Evolutionary conservation across 345 rosid species (phyloP).

Genomic region (Aegle marmelos): DNA sequence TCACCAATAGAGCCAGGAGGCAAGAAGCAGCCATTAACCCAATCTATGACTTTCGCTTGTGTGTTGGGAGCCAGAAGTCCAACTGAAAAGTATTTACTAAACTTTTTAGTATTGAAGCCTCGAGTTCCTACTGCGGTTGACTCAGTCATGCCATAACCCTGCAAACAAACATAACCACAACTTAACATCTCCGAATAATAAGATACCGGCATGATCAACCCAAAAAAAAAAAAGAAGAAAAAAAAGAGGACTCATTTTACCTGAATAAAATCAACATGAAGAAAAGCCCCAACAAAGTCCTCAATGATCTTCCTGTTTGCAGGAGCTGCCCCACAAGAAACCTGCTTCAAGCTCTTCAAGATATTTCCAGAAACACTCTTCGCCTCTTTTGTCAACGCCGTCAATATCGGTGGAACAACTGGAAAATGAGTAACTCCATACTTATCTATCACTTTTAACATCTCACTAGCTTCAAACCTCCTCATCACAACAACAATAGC

Average conservation of each 20-base stretch:
- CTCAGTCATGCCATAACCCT: constrained; percentile 96
- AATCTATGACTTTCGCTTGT: constrained; percentile 77
- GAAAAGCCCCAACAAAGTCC: constrained; percentile 47
- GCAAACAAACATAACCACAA: constrained; percentile 7
- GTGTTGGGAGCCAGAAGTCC: constrained; percentile 84
- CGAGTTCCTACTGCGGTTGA: constrained; percentile 84
- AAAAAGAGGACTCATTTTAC: constrained; percentile 23
- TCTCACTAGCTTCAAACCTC: constrained; percentile 50
- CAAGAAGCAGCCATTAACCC: constrained; percentile 54
- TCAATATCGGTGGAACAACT: constrained; percentile 72
- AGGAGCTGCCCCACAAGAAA: constrained; percentile 87
- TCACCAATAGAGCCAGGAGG: constrained; percentile 75
- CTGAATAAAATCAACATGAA: constrained; percentile 80
- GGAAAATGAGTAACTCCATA: constrained; percentile 71
- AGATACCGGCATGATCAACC: not conserved
- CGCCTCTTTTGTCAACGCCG: constrained; percentile 42
- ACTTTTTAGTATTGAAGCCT: constrained; percentile 49
- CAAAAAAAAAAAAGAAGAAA: too few species aligned
- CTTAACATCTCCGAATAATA: not conserved
- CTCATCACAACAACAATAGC: constrained; percentile 67
- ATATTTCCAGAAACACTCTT: constrained; percentile 29
- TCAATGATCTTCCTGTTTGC: constrained; percentile 44
- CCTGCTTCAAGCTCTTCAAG: constrained; percentile 72
- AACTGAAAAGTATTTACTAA: constrained; percentile 48
- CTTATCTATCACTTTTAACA: constrained; percentile 42